Base-by-base conservation (phyloP, 208 protist genomes). In the Trichomonas vaginalis region DNA sequence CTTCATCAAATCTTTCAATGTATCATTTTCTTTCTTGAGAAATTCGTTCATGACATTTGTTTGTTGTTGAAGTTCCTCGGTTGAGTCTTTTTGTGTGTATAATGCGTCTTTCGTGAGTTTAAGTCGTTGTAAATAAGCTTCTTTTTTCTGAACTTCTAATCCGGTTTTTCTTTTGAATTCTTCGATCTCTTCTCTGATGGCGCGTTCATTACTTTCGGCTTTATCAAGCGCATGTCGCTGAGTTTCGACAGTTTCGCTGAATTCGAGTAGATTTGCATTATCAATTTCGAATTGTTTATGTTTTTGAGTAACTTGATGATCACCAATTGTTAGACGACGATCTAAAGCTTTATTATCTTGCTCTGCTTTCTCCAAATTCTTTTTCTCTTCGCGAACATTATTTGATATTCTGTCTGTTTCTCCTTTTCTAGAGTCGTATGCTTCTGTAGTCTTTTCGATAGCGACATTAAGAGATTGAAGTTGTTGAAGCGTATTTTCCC, bases 371-470 rank as follows among this genome's bases (percentile, higher is more conserved):
- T 88, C 82, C 0, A 88, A 32, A 32, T 88, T 88, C 40, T 88
- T 88, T 21, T 88, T 88, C 48, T 47, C 39, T 47, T 88, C 82
- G 17, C 37, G 35, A 88, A 88, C 40, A n/a, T 48, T 88, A 45
- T 88, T n/a, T n/a, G 14, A 40, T 47, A 45, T 45, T 88, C 37
- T 88, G 17, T 45, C 35, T 48, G 37, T 40, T 48, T 88, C 82
- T 3, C 40, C 82, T 88, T 88, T 88, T 48, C 82, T 45, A 17
- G 40, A 88, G 0, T 88, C 39, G 48, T 45, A 88, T 0, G 14
- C 82, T 88, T 88, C 82, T n/a, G 82, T 88, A n/a, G 40, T 47
- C 17, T 88, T 88, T 48, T 88, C 82, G 17, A 88, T 88, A n/a
- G 35, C 40, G 0, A 45, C 40, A 47, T 88, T 88, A 23, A 88